Conservation (phyloP, 2,329 filamentous ascomycete genomes). For the Cytospora paraplurivora region DNA sequence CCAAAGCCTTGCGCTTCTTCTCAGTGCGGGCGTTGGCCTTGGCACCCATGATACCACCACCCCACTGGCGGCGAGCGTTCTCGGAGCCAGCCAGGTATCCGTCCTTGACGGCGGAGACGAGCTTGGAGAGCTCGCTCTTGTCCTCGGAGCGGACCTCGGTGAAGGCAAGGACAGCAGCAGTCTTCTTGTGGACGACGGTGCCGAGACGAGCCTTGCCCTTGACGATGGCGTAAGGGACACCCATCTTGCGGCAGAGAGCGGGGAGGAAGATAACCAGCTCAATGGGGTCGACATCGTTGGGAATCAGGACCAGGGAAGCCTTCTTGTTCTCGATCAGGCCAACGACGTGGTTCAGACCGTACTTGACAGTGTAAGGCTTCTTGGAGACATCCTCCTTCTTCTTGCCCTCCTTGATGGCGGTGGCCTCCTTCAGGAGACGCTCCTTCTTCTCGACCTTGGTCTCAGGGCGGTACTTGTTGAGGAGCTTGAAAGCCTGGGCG, state of each 20-base stretch:
- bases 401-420: conserved; percentile 97
- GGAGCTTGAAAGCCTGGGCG: conserved; percentile 96
- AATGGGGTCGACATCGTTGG: conserved; percentile 99
- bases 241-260: conserved; percentile 99
- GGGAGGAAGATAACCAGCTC: conserved; percentile 99
- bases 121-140: conserved; percentile 97
- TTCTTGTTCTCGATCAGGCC: conserved; percentile 99
- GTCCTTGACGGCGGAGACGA: conserved; percentile 95
- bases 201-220: conserved; percentile 99
- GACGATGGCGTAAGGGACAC: conserved; percentile 97
- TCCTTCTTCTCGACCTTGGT: conserved; percentile 99
- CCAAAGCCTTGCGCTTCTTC: conserved; percentile 94
- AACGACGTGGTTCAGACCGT: conserved; percentile 99
- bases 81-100: conserved; percentile 97
- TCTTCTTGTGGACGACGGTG: conserved; percentile 99
- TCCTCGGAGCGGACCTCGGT: conserved; percentile 98
- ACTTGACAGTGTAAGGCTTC: conserved; percentile 99
- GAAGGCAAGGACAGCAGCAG: conserved; percentile 90
- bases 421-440: conserved; percentile 96
- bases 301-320: conserved; percentile 95
- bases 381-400: conserved; percentile 99
- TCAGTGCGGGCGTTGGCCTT: conserved; percentile 79
- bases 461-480: conserved; percentile 99
- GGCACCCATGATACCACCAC: conserved; percentile 97
- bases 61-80: conserved; percentile 90